Evolutionary conservation across 2,329 filamentous ascomycete species (phyloP), one percentile per base, ranked within the genome.

Genomic region (Ceratocystis diversiconidia): DNA sequence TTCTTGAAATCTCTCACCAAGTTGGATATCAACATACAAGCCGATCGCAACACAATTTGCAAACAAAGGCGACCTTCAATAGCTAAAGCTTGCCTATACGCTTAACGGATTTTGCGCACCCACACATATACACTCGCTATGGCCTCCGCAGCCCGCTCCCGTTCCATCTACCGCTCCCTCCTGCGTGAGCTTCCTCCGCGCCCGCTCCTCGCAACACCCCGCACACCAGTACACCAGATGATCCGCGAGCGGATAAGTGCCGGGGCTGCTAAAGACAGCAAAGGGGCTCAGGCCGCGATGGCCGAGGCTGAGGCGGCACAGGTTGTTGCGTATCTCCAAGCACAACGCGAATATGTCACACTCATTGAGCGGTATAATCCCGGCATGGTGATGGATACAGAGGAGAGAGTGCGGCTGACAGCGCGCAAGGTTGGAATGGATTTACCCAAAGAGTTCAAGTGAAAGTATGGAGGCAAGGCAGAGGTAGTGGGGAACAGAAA

Each of bases 331-430:
- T 97, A 96, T 73, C 80, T 94, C 22, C 84, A 84, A 70, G 87
- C 92, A n/a, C 94, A 99, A 78, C 81, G 92, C 63, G 83, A 84
- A 73, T 96, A 97, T 74, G 82, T 84, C 30, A 86, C 84, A 17
- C 77, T 97, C 55, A 75, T 97, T 46, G 92, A 96, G 76, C 82
- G 92, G 71, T 97, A 99, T 76, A 97, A 97, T 75, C 91, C 91
- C 0, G 91, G 92, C 19, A 90, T 95, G 85, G 83, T 84, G 70
- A 89, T 96, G 87, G 85, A 88, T 70, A 87, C 85, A 73, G 85
- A 95, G 76, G 92, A 97, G 78, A 81, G 89, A 68, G 85, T 96
- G 52, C 79, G 90, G 66, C 78, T 96, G 78, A 88, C 89, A 64
- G 94, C 94, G 7, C 80, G 90, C 75, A 84, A 89, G 73, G 91